Evolutionary conservation across 345 rosid genomes (phyloP), one percentile per base, ranked within the genome.

Genomic region (Streptanthus diversifolius): DNA sequence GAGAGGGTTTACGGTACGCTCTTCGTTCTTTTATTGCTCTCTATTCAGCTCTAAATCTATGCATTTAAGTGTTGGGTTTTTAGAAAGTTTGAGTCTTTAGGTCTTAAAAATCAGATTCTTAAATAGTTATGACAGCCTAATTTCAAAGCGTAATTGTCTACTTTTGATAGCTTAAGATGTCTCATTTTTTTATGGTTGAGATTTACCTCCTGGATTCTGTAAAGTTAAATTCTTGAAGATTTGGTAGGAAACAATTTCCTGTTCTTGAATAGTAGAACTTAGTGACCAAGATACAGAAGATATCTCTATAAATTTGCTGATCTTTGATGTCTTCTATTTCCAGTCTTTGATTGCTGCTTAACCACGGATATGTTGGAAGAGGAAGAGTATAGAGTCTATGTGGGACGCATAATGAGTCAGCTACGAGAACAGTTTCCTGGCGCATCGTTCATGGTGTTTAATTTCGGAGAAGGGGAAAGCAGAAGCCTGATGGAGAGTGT

Each of bases 391-490:
- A 79, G 78, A 73, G 74, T 71, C 51, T 85, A 86, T 63, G 75
- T 87, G 8, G 77, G 83, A 78, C 84, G 84, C 70, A 78, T 88
- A 64, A 85, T 80, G 68, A 61, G 77, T 75, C 89, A 85, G 79
- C 84, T 88, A 30, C 78, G 75, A 45, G 85, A 81, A 40, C 80
- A 86, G 52, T 84, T 82, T 56, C 86, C 87, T 4, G 80, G 80
- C 62, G 88, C 86, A 52, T 88, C 91, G 3, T 88, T 80, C 78
- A 86, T 90, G 96, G 93, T 85, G 74, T 90, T 90, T 68, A 86
- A 88, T 65, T 86, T 90, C 78, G 83, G 84, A 18, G 90, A 88
- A 27, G 86, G 83, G 47, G 84, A 76, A 67, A 47, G 76, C 30
- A 87, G 75, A 71, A 90, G 89, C 78, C 82, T 29, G 48, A 84